Conservation (phyloP, 2,329 filamentous ascomycete species). For the Herpotrichia juniperi region DNA sequence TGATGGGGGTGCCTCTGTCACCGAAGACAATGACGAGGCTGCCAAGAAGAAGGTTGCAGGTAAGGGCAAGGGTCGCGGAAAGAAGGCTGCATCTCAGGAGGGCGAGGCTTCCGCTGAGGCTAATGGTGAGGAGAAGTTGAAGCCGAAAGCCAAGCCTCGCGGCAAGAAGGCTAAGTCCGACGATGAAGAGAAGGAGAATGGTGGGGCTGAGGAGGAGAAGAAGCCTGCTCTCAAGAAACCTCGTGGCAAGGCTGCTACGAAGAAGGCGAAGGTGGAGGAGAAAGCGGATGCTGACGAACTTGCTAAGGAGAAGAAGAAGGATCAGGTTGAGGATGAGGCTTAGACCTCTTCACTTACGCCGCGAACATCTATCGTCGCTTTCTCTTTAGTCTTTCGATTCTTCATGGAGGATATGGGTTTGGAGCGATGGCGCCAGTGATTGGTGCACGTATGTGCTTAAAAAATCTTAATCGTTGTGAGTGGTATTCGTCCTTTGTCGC, state of each 20-base stretch:
- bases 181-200: neutral
- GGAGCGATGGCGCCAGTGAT: too few species aligned
- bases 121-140: slow-evolving; percentile 11
- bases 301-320: neutral
- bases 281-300: neutral
- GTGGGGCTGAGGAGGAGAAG: slow-evolving; percentile 18
- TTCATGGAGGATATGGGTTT: too few species aligned
- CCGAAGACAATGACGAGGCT: slow-evolving; percentile 10
- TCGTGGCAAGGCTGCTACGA: neutral
- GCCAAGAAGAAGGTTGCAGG: slow-evolving; percentile 16
- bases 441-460: too few species aligned
- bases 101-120: slow-evolving; percentile 8
- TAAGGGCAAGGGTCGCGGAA: slow-evolving; percentile 12
- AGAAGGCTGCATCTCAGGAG: slow-evolving; percentile 7
- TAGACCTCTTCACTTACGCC: too few species aligned
- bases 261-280: neutral
- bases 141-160: slow-evolving; percentile 17
- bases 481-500: too few species aligned
- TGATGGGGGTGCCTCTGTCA: neutral
- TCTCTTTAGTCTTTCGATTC: too few species aligned
- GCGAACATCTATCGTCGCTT: too few species aligned
- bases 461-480: too few species aligned
- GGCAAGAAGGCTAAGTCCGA: slow-evolving; percentile 29
- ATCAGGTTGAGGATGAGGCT: neutral
- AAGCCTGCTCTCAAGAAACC: neutral